Base-by-base conservation (phyloP, 1,284 basidiomycete genomes). In the Naganishia sp. region DNA sequence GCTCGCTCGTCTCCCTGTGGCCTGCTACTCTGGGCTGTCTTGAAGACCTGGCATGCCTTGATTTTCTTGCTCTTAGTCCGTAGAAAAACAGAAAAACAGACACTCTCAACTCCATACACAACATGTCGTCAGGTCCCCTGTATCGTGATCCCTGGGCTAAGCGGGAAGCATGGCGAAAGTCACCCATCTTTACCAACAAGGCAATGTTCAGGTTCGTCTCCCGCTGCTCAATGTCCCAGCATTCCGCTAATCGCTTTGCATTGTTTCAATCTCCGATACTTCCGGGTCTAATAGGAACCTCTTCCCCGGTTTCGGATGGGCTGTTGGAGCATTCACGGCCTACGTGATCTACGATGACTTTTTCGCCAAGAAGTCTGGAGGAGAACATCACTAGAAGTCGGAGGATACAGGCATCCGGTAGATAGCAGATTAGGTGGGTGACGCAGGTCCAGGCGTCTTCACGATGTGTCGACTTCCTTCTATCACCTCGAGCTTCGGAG, bases 101-200 rank as follows among this genome's bases (percentile, higher is more conserved):
- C 42, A n/a, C 42, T 46, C 2, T 46, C 45, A 46, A 46, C 2
- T n/a, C 9, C 17, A n/a, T 49, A 35, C 9, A 35, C 31, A 17
- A 21, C 49, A 61, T 51, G 57, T 60, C 47, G 32, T 61, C 58
- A 50, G 56, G 56, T 46, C 58, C 58, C 39, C 47, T 92, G 64
- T 94, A 88, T 78, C 87, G 91, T 79, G 93, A 97, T 78, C 92
- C 93, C 62, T 96, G 93, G 94, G 91, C 90, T 25, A 92, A 90
- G 81, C 84, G 88, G 69, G 93, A 97, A 76, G 91, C 92, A 61
- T 97, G 93, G 93, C 85, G 93, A 74, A 93, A 88, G 80, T 87
- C 87, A 75, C 87, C 90, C 50, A 86, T 94, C 72, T 96, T 96
- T 83, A 85, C 86, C 67, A 90, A 88, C 73, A 85, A 88, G 65